Base-by-base conservation (phyloP, 2,329 filamentous ascomycete genomes). In the Colletotrichum scovillei region DNA sequence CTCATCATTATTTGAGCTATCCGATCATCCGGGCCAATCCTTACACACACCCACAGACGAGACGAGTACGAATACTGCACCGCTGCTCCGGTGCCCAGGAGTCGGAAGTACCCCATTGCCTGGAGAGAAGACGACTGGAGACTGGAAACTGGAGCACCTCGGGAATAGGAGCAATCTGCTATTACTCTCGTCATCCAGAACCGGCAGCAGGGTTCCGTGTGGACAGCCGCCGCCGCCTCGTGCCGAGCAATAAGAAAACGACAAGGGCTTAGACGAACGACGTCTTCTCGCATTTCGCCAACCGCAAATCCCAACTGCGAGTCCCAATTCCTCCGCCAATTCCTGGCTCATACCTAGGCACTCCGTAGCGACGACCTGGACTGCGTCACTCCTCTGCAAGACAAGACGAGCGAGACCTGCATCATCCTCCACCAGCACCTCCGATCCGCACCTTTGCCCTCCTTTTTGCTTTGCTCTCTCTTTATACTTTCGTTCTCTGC, bases 301-400 rank as follows among this genome's bases (percentile, higher is more conserved):
- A 67, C 49, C 35, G 22, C 52, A 24, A 55, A 55, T 55, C 52
- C 12, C 52, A 55, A 55, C 52, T 8, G 52, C 53, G 12, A 26
- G 26, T 26, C 26, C 53, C 53, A 42, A 42, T 42, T 42, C 38
- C 38, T 42, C 14, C 5, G 14, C 53, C 53, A 42, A 42, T 42
- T 42, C 38, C 38, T 42, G 38, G 38, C 38, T 42, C 32, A 11
- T 26, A 55, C 5, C 60, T 30, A 52, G 55, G 14, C 53, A 35
- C 32, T 35, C 32, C 11, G 32, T 35, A 35, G 30, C 30, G 30
- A 35, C 32, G 46, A 52, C 42, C 52, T 56, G 58, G 49, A 58
- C 53, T 73, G 71, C 71, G 49, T 73, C 62, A 73, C 67, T 73
- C 55, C 52, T 71, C 71, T 73, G 60, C 67, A 71, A 46, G 60